These are phyloP conservation scores for Beta lomatogona DNA, from an alignment of 179 eudicot genomes.

Conservation along the genomic window DNA sequence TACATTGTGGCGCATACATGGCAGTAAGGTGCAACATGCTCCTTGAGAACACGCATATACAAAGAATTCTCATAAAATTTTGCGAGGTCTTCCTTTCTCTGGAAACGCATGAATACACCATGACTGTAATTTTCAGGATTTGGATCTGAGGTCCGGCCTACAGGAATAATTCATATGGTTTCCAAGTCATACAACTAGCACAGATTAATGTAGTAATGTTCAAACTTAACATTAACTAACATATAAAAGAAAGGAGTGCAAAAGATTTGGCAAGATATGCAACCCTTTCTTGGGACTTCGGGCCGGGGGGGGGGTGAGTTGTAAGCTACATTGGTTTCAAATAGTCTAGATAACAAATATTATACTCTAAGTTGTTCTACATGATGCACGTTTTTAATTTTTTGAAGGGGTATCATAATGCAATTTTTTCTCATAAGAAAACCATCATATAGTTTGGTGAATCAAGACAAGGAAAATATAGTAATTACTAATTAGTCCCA, in stretches of 20 bases:
- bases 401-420: no score
- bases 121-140: conserved; percentile 69
- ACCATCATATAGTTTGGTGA: background rate
- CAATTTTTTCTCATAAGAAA: no score
- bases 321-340: background rate
- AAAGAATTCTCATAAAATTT: conserved; percentile 64
- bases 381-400: no score
- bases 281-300: background rate
- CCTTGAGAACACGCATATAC: conserved; percentile 69
- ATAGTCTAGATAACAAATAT: background rate
- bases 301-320: background rate
- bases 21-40: conserved; percentile 81
- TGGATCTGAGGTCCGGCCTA: conserved; percentile 63
- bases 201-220: background rate
- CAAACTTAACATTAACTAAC: background rate
- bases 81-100: conserved; percentile 63
- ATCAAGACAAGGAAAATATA: background rate
- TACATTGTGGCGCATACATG: conserved; percentile 87
- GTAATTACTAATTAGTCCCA: background rate
- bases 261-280: background rate
- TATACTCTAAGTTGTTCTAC: background rate
- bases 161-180: conserved; percentile 23
- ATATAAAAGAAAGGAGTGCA: background rate
- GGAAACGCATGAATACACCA: conserved; percentile 88
- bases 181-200: conserved; percentile 7